These are phyloP conservation scores for Cercospora zeae-maydis DNA, from an alignment of 2,329 filamentous ascomycete species.

Conservation along the genomic window DNA sequence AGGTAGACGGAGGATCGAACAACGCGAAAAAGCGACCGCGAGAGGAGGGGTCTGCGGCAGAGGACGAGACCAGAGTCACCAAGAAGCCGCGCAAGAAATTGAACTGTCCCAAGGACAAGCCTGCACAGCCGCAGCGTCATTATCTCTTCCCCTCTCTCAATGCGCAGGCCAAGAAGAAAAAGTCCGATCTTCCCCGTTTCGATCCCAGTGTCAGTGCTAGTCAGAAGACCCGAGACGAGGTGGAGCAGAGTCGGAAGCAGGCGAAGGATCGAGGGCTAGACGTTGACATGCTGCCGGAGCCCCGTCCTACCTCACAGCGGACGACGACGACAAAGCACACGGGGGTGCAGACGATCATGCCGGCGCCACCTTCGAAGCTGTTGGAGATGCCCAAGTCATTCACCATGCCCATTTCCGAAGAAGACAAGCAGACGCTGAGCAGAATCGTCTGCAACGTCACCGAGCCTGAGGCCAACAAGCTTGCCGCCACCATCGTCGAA, in stretches of 20 bases:
- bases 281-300: neutral
- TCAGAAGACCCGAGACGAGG: neutral
- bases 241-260: neutral
- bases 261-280: slow-evolving; percentile 1
- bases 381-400: neutral
- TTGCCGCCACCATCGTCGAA: slow-evolving; percentile 12
- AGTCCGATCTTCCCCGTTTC: neutral
- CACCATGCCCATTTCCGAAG: neutral
- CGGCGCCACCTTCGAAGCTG: neutral
- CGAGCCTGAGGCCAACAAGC: slow-evolving; percentile 3
- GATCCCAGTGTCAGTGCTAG: neutral
- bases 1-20: neutral
- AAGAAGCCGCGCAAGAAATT: slow-evolving; percentile 10
- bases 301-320: neutral
- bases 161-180: slow-evolving; percentile 1
- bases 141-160: slow-evolving; percentile 2
- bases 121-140: neutral
- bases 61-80: neutral
- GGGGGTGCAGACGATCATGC: neutral
- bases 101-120: slow-evolving; percentile 1
- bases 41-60: neutral
- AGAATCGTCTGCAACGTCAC: slow-evolving; percentile 1
- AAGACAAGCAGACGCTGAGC: slow-evolving; percentile 2
- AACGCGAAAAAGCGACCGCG: neutral
- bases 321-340: neutral